phyloP scores from a whole-genome alignment of 441 rosid genomes.

The Populus tomentosa region DNA sequence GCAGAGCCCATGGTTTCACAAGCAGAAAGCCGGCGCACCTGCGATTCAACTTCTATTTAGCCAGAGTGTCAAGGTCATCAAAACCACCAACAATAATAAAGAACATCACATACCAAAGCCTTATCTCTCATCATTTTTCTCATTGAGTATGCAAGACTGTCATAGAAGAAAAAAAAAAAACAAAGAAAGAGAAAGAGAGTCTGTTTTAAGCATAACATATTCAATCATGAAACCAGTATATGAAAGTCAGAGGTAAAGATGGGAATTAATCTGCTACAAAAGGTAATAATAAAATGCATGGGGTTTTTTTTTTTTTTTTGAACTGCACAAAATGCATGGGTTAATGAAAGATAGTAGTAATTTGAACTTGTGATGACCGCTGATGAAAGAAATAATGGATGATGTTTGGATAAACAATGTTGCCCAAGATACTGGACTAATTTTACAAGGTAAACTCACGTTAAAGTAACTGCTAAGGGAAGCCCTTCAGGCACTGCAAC shows the following conservation, averaged over 20 bases:
- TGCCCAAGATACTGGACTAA: neutral
- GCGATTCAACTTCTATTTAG: slow-evolving; percentile 22
- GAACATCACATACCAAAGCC: slow-evolving; percentile 67
- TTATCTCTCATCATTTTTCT: slow-evolving; percentile 98
- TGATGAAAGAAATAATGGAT: neutral
- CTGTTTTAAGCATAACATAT: neutral
- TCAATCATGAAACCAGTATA: neutral
- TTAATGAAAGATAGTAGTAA: neutral
- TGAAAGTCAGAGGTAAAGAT: neutral
- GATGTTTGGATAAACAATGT: neutral
- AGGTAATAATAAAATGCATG: slow-evolving; percentile 4
- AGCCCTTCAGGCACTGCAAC: slow-evolving; percentile 99
- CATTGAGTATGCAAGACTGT: slow-evolving; percentile 98
- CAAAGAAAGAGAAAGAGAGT: neutral
- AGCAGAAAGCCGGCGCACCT: slow-evolving; percentile 98
- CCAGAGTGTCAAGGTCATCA: neutral
- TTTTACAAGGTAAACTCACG: slow-evolving; percentile 46
- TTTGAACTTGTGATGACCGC: neutral
- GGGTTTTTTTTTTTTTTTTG: too few species aligned
- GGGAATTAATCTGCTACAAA: neutral
- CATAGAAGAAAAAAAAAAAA: neutral
- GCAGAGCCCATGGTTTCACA: slow-evolving; percentile 99
- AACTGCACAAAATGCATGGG: neutral
- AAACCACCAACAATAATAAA: neutral
- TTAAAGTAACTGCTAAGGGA: slow-evolving; percentile 93